These are phyloP conservation scores for Scheffersomyces titani DNA, from an alignment of 1,139 yeast genomes.

Conservation along the genomic window DNA sequence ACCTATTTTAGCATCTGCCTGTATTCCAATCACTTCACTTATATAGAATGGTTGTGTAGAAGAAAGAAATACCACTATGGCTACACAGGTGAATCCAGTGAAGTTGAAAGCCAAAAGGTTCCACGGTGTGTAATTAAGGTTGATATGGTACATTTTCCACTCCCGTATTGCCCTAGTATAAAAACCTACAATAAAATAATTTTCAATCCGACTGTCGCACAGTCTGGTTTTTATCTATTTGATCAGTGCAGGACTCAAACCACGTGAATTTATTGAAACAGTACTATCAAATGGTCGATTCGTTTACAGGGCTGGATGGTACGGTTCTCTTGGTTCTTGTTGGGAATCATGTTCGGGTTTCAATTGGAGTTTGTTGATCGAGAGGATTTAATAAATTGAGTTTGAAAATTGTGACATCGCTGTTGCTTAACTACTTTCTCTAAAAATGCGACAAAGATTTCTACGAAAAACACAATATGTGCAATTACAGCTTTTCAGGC, in stretches of 20 bases:
- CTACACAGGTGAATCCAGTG: slow-evolving; percentile 52
- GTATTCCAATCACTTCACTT: slow-evolving; percentile 52
- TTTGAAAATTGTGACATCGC: too few species aligned
- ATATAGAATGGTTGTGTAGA: slow-evolving; percentile 71
- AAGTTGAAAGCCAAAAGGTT: slow-evolving; percentile 21
- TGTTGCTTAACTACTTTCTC: not conserved
- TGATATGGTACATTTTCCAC: not conserved
- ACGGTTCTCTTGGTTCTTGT: not conserved
- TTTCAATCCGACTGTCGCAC: not conserved
- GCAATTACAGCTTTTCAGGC: not conserved
- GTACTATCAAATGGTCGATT: too few species aligned
- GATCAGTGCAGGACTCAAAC: not conserved
- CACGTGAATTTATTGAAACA: not conserved
- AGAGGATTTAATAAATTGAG: not conserved
- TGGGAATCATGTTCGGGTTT: not conserved
- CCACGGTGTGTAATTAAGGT: slow-evolving; percentile 9
- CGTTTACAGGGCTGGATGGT: not conserved
- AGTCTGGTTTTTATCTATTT: slow-evolving; percentile 1
- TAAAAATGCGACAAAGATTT: not conserved
- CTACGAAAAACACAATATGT: too few species aligned
- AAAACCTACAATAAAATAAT: slow-evolving; percentile 1
- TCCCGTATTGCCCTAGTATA: not conserved
- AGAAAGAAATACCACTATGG: slow-evolving; percentile 65
- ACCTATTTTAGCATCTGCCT: slow-evolving; percentile 46
- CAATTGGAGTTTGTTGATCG: not conserved